A percentile compares a stretch with the other conserved stretches of the same genome.
Conservation (phyloP, 805 yeast species). For the Spathaspora passalidarum region DNA sequence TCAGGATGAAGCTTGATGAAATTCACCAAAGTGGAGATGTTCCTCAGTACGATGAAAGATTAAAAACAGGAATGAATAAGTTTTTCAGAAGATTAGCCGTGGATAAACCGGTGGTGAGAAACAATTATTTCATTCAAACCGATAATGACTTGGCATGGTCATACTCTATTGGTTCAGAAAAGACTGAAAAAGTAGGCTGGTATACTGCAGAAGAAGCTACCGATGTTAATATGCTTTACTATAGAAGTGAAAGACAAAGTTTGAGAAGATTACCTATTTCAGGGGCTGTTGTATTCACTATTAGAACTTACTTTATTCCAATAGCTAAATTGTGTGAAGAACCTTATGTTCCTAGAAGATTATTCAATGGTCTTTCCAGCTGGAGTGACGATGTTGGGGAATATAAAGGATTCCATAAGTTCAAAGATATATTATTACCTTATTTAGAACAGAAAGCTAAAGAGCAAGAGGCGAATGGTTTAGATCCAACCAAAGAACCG, state of each 20-base stretch:
- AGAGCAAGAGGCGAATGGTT: conserved; percentile 47
- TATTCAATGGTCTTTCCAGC: conserved; percentile 54
- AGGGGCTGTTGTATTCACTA: conserved; percentile 58
- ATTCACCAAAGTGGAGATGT: conserved; percentile 70
- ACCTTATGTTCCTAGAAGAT: conserved; percentile 59
- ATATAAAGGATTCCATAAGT: conserved; percentile 57
- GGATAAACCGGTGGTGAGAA: conserved; percentile 65
- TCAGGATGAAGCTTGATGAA: conserved; percentile 49
- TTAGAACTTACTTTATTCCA: conserved; percentile 62
- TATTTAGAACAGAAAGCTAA: conserved; percentile 47
- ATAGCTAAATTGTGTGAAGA: conserved; percentile 52
- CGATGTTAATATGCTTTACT: conserved; percentile 45
- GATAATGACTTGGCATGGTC: conserved; percentile 67
- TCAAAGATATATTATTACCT: conserved; percentile 53
- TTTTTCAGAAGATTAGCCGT: conserved; percentile 55
- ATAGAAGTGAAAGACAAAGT: conserved; percentile 64
- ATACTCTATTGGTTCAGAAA: conserved; percentile 57
- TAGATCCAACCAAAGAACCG: conserved; percentile 37
- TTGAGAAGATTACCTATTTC: conserved; percentile 57
- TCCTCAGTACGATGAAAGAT: conserved; percentile 58
- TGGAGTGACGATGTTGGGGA: conserved; percentile 61
- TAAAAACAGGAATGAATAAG: conserved; percentile 63
- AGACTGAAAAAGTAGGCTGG: conserved; percentile 54
- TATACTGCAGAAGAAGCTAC: conserved; percentile 54
- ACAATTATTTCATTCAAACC: conserved; percentile 64